Base-by-base conservation (phyloP, 2,329 filamentous ascomycete species). In the Colletotrichum sansevieriae region DNA sequence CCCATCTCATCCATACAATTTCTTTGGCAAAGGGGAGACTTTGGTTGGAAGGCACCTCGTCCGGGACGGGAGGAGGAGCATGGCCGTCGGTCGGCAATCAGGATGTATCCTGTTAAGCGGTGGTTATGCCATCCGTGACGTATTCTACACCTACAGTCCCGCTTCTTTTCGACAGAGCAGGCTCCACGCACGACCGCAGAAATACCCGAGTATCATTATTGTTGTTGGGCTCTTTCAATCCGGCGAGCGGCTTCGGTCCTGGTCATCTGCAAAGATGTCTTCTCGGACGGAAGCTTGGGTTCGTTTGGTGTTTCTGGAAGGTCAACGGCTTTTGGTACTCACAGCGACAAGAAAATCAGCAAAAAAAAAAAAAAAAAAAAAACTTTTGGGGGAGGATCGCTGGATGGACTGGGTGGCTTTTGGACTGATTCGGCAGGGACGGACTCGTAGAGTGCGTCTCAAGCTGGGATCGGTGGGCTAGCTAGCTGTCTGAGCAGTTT, bases 271-370 rank as follows among this genome's bases (percentile, higher is more conserved):
- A 39, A 41, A 41, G 54, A 8, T 13, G 29, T 15, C 25, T 22
- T 15, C 2, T 15, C 9, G 33, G n/a, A 15, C 37, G 8, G n/a
- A 29, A 33, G 5, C 25, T 12, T 9, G n/a, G 22, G 13, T 25
- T 43, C 20, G 49, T n/a, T 20, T 4, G 20, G 37, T 12, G 46
- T 35, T 60, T 68, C 11, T n/a, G 29, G 22, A 44, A 60, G 25
- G 39, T 37, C 44, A 49, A 25, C 55, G 41, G 35, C 29, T 66
- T 43, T 66, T 60, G 63, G 37, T 44, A 49, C 55, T 69, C 66
- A 69, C 68, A 72, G 60, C 59, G 49, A 64, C 63, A 64, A 63
- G 62, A 71, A 72, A 71, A 71, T 65, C 52, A 51, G 25, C 62
- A 64, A 71, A 71, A 71, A 71, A 55, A 25, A 29, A 29, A 29